Evolutionary conservation across 164 flowering plant species (phyloP), one percentile per base, ranked within the genome.

Genomic region (Berberis vulgaris): DNA sequence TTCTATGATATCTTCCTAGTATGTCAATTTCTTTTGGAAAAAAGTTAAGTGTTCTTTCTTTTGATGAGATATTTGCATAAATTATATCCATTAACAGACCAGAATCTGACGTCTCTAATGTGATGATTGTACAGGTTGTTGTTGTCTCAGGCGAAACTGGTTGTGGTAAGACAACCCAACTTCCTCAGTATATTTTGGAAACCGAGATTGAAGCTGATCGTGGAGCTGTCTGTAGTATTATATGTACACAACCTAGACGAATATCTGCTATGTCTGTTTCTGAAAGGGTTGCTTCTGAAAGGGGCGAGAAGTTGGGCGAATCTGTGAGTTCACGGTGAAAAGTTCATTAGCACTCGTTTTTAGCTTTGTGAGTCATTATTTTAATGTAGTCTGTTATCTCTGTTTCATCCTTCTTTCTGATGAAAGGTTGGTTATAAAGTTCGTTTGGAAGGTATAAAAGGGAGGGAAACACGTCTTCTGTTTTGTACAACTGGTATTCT

Each of bases 121-220:
- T 7, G 54, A 52, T 52, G 64, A 70, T 73, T 55, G 70, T 77
- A 12, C 81, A 95, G 99, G 94, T 95, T 53, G 77, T 91, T 63
- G 76, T 95, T 49, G 74, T 95, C 72, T 95, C 99, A 59, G 99
- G 99, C 75, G 94, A 89, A 81, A 95, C 99, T 78, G 99, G 99
- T 49, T 95, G 99, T 81, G 99, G 99, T 62, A 95, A 95, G 79
- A 91, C 99, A 42, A 95, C 97, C 13, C 99, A 91, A 73, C 76
- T 95, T 79, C 97, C 99, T 38, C 99, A 95, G 71, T 95, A 83
- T 66, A 89, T 95, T 61, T 75, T 95, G 67, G 99, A 95, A 77
- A 88, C 99, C 57, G 91, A 89, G 72, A 81, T 88, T 57, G 88
- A 82, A 42, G 77, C 85, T 60, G 64, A 69, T 41, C 82, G 79